Conservation (phyloP, 148 eudicot species). For the Rhododendron griersonianum region DNA sequence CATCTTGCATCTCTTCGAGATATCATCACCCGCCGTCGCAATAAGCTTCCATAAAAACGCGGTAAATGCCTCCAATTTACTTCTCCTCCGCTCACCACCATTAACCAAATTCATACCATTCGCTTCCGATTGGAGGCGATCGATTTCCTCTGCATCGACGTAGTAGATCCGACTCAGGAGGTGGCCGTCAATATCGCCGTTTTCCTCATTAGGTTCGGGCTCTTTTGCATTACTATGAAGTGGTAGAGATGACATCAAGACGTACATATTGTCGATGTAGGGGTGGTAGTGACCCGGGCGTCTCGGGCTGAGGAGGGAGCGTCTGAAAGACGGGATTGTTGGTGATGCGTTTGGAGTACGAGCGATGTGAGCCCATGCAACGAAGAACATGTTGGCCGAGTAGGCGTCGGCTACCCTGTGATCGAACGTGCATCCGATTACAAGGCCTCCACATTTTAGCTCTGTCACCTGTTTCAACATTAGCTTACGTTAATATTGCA, state of each 20-base stretch:
- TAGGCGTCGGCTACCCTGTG: slow-evolving; percentile 11
- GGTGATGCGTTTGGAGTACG: neutral
- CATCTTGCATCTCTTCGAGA: neutral
- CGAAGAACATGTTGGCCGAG: slow-evolving; percentile 12
- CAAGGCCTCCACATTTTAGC: slow-evolving; percentile 5
- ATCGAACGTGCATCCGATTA: slow-evolving; percentile 4
- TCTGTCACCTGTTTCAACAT: slow-evolving; percentile 6
- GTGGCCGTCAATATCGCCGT: neutral
- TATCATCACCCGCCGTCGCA: neutral
- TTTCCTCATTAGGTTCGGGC: neutral
- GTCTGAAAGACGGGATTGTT: neutral
- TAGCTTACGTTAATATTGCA: neutral
- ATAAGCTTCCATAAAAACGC: slow-evolving; percentile 8
- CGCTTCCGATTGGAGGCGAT: neutral
- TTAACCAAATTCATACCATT: neutral
- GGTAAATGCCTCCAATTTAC: slow-evolving; percentile 4
- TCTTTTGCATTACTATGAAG: neutral
- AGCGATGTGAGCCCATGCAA: slow-evolving; percentile 5
- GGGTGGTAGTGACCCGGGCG: neutral
- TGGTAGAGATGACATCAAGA: neutral
- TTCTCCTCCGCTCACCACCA: neutral
- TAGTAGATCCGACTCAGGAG: slow-evolving; percentile 4
- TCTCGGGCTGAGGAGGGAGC: neutral
- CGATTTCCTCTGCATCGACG: neutral
- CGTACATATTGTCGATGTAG: neutral